Percentiles rank a stretch among this genome's conserved stretches.
Conservation (phyloP, 805 yeast genomes). For the Pichia californica region DNA sequence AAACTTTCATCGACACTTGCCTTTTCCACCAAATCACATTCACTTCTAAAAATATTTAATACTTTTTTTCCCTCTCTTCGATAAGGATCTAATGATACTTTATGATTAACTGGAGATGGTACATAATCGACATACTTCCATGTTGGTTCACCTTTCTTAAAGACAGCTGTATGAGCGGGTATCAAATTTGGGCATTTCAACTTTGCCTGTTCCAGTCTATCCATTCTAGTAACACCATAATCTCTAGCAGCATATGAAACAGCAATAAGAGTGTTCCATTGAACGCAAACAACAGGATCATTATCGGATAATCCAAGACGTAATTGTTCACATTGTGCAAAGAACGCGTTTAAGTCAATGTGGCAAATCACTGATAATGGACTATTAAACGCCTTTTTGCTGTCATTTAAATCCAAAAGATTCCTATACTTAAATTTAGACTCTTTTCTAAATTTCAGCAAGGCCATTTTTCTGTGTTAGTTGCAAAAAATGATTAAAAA, state of each 20-base stretch:
- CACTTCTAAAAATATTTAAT: conserved; percentile 51
- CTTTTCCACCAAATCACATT: conserved; percentile 73
- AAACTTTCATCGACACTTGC: conserved; percentile 96
- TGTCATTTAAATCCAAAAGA: conserved; percentile 41
- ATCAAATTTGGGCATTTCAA: conserved; percentile 70
- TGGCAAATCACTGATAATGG: conserved; percentile 78
- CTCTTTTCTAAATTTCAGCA: conserved; percentile 11
- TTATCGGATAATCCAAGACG: conserved; percentile 56
- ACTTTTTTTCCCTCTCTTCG: conserved; percentile 81
- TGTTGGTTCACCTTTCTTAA: conserved; percentile 73
- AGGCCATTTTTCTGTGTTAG: neutral
- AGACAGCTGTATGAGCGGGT: conserved; percentile 90
- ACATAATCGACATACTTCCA: conserved; percentile 69
- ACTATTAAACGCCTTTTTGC: conserved; percentile 45
- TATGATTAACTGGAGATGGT: conserved; percentile 59
- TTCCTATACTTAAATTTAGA: conserved; percentile 46
- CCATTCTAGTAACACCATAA: conserved; percentile 77
- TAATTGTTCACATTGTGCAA: conserved; percentile 88
- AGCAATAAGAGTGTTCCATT: conserved; percentile 87
- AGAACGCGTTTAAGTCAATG: conserved; percentile 90
- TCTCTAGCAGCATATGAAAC: conserved; percentile 86
- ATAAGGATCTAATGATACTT: conserved; percentile 88
- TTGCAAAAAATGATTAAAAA: no score
- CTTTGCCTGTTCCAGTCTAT: conserved; percentile 57
- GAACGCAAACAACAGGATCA: conserved; percentile 90